Percentiles rank a stretch among this genome's conserved stretches.
phyloP scores from a whole-genome alignment of 192 early-diverging fungal species.

The Coemansia sp. region DNA sequence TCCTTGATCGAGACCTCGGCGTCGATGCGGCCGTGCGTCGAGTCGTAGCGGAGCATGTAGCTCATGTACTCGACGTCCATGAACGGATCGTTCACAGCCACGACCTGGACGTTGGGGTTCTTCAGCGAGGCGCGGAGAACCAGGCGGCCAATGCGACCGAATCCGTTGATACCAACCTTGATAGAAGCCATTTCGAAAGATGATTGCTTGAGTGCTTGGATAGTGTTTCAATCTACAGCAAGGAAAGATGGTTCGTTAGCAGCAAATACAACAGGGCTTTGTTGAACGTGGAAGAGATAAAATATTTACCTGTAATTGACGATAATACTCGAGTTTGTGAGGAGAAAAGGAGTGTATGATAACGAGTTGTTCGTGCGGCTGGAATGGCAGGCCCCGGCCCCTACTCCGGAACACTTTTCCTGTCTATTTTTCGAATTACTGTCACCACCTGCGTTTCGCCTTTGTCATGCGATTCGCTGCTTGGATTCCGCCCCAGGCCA shows the following conservation, averaged over 20 bases:
- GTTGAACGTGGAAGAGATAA: too few relatives aligned
- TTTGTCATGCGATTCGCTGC: neutral
- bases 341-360: neutral
- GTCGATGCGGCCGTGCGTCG: constrained; percentile 95
- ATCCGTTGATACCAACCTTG: constrained; percentile 69
- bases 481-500: neutral
- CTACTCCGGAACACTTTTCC: constrained; percentile 2
- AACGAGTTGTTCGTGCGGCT: neutral
- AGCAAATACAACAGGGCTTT: neutral
- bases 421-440: neutral
- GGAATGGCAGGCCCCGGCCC: neutral
- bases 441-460: neutral
- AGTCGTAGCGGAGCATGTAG: constrained; percentile 98
- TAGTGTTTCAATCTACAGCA: neutral
- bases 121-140: constrained; percentile 86
- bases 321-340: neutral
- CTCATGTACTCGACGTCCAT: constrained; percentile 95
- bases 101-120: constrained; percentile 70
- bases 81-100: constrained; percentile 97
- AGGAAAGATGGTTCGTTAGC: neutral
- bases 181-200: constrained; percentile 22
- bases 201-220: neutral
- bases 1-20: constrained; percentile 75
- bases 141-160: constrained; percentile 98
- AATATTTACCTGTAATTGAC: constrained; percentile 6